A percentile compares a stretch with the other conserved stretches of the same genome.
Conservation (phyloP, 495 filamentous ascomycete genomes). For the Neurospora sp. region DNA sequence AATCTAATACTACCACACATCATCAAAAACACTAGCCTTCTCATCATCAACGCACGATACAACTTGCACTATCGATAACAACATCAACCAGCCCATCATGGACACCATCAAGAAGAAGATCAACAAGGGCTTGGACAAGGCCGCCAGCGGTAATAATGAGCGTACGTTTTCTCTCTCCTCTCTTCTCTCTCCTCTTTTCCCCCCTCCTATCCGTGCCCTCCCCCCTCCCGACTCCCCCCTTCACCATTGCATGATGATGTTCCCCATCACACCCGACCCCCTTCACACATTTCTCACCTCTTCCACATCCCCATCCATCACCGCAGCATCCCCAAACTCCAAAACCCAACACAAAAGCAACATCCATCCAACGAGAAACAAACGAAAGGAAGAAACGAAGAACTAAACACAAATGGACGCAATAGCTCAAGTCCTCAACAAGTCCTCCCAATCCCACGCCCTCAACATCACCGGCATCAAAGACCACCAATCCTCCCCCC, state of each 20-base stretch:
- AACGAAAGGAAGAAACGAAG: too few species aligned
- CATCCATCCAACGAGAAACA: too few species aligned
- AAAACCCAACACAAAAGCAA: too few species aligned
- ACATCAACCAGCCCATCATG: background rate
- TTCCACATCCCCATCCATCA: too few species aligned
- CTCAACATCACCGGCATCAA: conserved; percentile 2
- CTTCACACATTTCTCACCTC: too few species aligned
- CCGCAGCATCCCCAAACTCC: too few species aligned
- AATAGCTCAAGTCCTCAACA: background rate
- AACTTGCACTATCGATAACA: background rate
- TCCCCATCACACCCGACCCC: too few species aligned
- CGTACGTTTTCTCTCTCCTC: background rate
- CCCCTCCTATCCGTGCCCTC: background rate
- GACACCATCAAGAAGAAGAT: conserved; percentile 3
- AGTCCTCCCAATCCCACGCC: background rate
- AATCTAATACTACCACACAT: background rate
- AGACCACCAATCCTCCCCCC: conserved; percentile 1
- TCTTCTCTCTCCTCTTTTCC: background rate
- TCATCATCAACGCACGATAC: too few species aligned
- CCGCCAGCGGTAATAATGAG: conserved; percentile 1
- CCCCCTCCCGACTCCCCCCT: background rate
- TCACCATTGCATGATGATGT: too few species aligned
- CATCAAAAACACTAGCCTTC: background rate
- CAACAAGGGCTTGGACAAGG: conserved; percentile 9
- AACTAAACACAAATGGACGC: background rate